phyloP scores from a whole-genome alignment of 2,329 filamentous ascomycete species.

The Coleophoma eucalyptorum region DNA sequence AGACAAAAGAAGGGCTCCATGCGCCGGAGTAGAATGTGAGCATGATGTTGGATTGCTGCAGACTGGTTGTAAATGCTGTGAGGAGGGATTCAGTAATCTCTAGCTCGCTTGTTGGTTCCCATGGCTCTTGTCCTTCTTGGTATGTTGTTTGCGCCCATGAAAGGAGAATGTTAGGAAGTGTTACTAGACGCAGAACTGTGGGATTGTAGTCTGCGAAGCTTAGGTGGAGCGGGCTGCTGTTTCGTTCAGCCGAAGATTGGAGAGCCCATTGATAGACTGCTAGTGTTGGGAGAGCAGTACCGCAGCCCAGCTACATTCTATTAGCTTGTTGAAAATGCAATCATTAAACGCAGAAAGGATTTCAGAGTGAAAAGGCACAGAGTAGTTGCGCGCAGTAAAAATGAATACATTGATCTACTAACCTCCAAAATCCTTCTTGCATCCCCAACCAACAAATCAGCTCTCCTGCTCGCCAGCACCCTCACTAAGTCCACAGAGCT shows the following conservation, averaged over 20 bases:
- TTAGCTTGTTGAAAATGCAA: neutral
- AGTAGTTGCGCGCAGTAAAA: too few relatives aligned
- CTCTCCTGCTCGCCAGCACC: constrained; percentile 32
- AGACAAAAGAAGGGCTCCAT: constrained; percentile 65
- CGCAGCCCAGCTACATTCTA: constrained; percentile 64
- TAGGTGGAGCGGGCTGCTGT: constrained; percentile 43
- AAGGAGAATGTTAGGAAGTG: constrained; percentile 73
- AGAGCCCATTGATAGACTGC: constrained; percentile 63
- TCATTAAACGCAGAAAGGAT: neutral
- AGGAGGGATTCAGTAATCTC: constrained; percentile 42
- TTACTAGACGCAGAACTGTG: constrained; percentile 73
- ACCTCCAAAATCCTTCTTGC: constrained; percentile 25
- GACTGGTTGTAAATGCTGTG: constrained; percentile 50
- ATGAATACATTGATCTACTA: constrained; percentile 2
- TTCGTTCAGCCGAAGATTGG: constrained; percentile 15
- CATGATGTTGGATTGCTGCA: constrained; percentile 46
- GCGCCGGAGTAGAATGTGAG: constrained; percentile 70
- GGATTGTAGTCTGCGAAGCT: constrained; percentile 78
- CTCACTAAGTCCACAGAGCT: constrained; percentile 77
- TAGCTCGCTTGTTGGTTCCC: constrained; percentile 26
- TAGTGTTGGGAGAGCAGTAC: constrained; percentile 70
- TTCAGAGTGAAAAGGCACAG: too few relatives aligned
- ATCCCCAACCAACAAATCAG: constrained; percentile 1
- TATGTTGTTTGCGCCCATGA: constrained; percentile 45
- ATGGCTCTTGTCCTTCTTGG: constrained; percentile 5